Conservation (phyloP, 2,329 filamentous ascomycete genomes). For the Colletotrichum musae region DNA sequence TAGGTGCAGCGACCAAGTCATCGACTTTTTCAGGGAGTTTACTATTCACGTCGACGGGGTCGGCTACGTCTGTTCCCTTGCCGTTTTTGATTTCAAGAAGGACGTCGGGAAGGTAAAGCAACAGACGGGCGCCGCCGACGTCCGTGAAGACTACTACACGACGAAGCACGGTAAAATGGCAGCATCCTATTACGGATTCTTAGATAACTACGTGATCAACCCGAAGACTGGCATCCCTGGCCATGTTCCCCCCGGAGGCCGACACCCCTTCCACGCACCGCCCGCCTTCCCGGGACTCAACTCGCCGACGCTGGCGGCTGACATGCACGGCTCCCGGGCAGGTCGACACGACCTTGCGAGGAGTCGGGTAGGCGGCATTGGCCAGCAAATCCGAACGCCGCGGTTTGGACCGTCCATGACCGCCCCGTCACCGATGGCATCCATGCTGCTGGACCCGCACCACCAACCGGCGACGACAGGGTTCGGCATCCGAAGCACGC, state of each 20-base stretch:
- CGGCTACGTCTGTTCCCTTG: slow-evolving; percentile 96
- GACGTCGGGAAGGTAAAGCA: slow-evolving; percentile 67
- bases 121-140: slow-evolving; percentile 64
- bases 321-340: slow-evolving; percentile 68
- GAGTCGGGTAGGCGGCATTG: slow-evolving; percentile 55
- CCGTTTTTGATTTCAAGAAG: slow-evolving; percentile 96
- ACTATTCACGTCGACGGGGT: slow-evolving; percentile 97
- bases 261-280: slow-evolving; percentile 79
- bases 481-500: slow-evolving; percentile 60
- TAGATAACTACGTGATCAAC: slow-evolving; percentile 90
- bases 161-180: slow-evolving; percentile 99
- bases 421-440: slow-evolving; percentile 78
- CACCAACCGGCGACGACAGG: slow-evolving; percentile 75
- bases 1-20: slow-evolving; percentile 89
- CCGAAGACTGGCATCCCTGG: slow-evolving; percentile 77
- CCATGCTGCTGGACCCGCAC: slow-evolving; percentile 81
- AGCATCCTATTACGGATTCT: slow-evolving; percentile 94
- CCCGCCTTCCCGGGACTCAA: slow-evolving; percentile 81
- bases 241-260: slow-evolving; percentile 68
- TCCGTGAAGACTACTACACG: slow-evolving; percentile 92
- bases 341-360: slow-evolving; percentile 61
- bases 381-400: slow-evolving; percentile 55
- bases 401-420: slow-evolving; percentile 61
- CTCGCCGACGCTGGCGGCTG: slow-evolving; percentile 71
- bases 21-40: slow-evolving; percentile 98